These are phyloP conservation scores for Sarocladium kiliense DNA, from an alignment of 2,329 filamentous ascomycete genomes.

Conservation along the genomic window DNA sequence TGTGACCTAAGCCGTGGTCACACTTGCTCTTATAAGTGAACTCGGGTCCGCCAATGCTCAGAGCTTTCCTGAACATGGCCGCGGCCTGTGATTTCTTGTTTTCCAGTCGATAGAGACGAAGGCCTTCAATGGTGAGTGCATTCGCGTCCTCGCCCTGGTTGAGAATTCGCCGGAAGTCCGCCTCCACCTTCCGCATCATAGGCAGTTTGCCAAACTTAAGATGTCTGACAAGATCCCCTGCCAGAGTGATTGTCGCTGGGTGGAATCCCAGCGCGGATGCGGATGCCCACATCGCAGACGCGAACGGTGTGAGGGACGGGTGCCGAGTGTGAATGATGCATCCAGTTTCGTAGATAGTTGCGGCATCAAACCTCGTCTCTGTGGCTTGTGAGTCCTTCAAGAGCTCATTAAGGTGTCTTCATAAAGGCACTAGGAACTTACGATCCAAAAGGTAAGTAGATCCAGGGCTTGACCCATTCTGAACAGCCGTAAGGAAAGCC, in stretches of 20 bases:
- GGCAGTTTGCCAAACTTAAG: neutral
- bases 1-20: neutral
- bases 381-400: neutral
- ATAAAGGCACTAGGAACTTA: neutral
- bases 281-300: neutral
- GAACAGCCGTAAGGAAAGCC: neutral
- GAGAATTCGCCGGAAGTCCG: neutral
- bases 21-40: neutral
- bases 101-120: neutral
- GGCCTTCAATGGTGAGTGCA: neutral
- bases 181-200: neutral
- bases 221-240: neutral
- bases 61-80: neutral
- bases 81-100: neutral
- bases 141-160: slow-evolving; percentile 2
- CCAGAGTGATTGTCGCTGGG: neutral
- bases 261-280: neutral
- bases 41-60: neutral
- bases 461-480: neutral
- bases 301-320: neutral
- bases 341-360: slow-evolving; percentile 1
- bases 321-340: neutral
- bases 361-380: slow-evolving; percentile 3
- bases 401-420: neutral
- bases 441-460: neutral